Percentiles rank a stretch among this genome's conserved stretches.
Conservation (phyloP, 306 rosid species). For the Quercus engelmannii region DNA sequence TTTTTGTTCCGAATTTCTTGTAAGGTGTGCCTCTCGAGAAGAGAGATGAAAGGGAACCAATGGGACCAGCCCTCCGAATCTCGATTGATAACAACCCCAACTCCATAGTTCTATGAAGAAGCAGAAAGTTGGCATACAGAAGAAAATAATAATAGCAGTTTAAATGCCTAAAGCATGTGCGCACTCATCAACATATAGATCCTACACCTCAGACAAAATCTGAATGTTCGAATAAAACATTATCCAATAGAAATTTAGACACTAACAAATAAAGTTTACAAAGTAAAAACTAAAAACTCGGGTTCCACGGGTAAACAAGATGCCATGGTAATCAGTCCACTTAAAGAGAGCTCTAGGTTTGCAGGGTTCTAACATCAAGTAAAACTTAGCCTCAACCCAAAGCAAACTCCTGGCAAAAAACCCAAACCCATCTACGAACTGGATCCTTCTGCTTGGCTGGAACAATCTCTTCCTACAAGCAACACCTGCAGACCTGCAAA, state of each 20-base stretch:
- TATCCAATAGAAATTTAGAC: neutral
- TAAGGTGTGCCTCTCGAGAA: too few species aligned
- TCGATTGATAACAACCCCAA: too few species aligned
- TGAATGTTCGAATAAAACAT: neutral
- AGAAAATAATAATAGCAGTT: neutral
- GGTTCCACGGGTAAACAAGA: neutral
- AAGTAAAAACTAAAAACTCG: neutral
- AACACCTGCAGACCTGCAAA: slow-evolving; percentile 35
- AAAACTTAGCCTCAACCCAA: slow-evolving; percentile 4
- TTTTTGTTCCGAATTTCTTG: too few species aligned
- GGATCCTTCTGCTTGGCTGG: slow-evolving; percentile 8
- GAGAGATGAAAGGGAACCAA: too few species aligned
- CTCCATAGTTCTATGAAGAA: too few species aligned
- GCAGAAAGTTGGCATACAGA: neutral
- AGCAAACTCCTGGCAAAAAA: neutral
- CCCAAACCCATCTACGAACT: slow-evolving; percentile 7
- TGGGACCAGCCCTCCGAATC: too few species aligned
- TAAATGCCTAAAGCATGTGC: neutral
- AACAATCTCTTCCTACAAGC: neutral
- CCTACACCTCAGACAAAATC: neutral
- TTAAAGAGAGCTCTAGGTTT: slow-evolving; percentile 11
- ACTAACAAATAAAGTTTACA: slow-evolving; percentile 1
- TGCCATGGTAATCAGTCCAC: neutral
- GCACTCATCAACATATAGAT: neutral
- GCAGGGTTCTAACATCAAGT: slow-evolving; percentile 1